Base-by-base conservation (phyloP, 139 green algal species). In the Haematococcus lacustris region DNA sequence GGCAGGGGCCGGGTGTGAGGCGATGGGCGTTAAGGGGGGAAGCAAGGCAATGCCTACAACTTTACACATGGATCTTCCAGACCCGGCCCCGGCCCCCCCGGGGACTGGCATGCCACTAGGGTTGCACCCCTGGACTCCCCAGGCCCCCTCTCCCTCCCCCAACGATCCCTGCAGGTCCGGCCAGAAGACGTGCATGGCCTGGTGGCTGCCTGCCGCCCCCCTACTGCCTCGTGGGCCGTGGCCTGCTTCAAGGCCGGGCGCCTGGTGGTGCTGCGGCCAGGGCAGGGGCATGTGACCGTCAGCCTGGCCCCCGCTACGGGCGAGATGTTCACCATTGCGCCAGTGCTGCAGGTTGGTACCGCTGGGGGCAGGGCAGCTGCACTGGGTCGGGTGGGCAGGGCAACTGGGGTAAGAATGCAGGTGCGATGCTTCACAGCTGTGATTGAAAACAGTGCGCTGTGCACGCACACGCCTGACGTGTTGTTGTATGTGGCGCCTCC, bases 171-270 rank as follows among this genome's bases (percentile, higher is more conserved):
- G 2, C 76, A 66, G 60, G 76, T 77, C 2, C 73, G 70, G 32
- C 78, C 74, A 7, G 37, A 26, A 4, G 89, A 94, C 70, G 77
- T 96, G 5, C 78, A 89, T 32, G 25, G 35, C n/a, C 70, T 51
- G 85, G 83, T 51, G 28, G 60, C 41, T 32, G 38, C 53, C 34
- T 43, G 41, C n/a, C 63, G 25, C 35, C 50, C 65, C 26, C 26
- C 35, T 1, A n/a, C 73, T 1, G n/a, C 41, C 26, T 40, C 39
- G 25, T 59, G 50, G 35, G 85, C 75, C 64, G 74, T 64, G 6
- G 51, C 75, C 43, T 83, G 73, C 50, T 67, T 38, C 37, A 53
- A 77, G 38, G 47, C 39, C 66, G 63, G 1, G 2, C 32, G 43
- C 1, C 0, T 1, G 5, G 38, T 84, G 40, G 50, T 79, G 71